phyloP scores from a whole-genome alignment of 2,329 filamentous ascomycete species.

The Aspergillus sp. region DNA sequence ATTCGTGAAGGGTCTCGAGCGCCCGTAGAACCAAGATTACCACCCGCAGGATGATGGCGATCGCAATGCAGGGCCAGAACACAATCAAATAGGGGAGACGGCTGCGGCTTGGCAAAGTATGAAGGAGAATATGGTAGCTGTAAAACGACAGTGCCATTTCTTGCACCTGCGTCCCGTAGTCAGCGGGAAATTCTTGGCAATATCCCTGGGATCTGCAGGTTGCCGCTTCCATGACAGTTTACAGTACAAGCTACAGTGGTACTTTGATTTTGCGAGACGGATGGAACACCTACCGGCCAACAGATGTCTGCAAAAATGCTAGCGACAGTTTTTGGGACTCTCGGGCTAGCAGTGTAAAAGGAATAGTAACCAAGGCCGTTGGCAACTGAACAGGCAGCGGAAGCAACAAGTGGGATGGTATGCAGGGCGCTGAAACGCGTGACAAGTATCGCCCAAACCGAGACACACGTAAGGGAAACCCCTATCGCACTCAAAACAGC shows the following conservation, averaged over 20 bases:
- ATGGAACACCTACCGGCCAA: constrained; percentile 11
- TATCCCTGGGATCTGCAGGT: background rate
- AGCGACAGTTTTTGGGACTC: background rate
- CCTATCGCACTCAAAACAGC: constrained; percentile 16
- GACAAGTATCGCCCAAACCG: constrained; percentile 10
- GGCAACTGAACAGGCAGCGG: constrained; percentile 8
- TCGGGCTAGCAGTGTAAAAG: constrained; percentile 1
- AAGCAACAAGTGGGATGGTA: constrained; percentile 14
- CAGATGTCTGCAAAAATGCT: constrained; percentile 13
- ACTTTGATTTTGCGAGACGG: too few relatives aligned
- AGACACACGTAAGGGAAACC: constrained; percentile 9
- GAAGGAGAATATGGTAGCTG: constrained; percentile 13
- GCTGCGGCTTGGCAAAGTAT: constrained; percentile 1
- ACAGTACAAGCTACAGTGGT: too few relatives aligned
- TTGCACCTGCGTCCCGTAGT: constrained; percentile 8
- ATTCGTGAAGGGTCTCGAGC: background rate
- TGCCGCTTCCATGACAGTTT: too few relatives aligned
- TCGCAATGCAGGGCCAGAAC: constrained; percentile 13
- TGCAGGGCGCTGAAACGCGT: constrained; percentile 8
- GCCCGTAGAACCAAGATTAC: background rate
- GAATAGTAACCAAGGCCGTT: constrained; percentile 15
- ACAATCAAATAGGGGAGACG: constrained; percentile 7
- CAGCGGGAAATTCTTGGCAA: background rate
- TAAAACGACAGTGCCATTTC: constrained; percentile 15
- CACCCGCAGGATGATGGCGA: constrained; percentile 4